Percentiles rank a stretch among this genome's conserved stretches.
These are phyloP conservation scores for Poterioochromonas sp. DNA, from an alignment of 352 stramenopile species.

Conservation along the genomic window DNA sequence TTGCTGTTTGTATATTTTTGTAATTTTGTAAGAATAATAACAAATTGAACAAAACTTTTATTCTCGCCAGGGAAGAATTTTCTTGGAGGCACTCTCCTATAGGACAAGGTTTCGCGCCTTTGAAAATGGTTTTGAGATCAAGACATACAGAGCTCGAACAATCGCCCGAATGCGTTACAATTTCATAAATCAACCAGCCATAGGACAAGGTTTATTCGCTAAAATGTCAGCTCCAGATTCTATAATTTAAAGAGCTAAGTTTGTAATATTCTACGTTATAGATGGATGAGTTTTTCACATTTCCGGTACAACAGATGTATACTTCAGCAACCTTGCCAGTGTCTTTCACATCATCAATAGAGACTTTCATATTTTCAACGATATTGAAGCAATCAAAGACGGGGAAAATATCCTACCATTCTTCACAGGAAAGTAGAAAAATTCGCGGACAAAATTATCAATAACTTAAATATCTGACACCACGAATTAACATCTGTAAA, in stretches of 20 bases:
- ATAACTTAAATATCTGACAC: conserved; percentile 90
- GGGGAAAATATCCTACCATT: conserved; percentile 91
- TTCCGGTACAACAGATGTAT: conserved; percentile 82
- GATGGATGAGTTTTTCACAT: conserved; percentile 78
- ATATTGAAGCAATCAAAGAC: conserved; percentile 98
- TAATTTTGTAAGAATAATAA: too few relatives aligned
- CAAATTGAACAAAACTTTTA: too few relatives aligned
- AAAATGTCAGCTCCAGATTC: conserved; percentile 83
- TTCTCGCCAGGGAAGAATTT: too few relatives aligned
- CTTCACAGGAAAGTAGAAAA: conserved; percentile 82
- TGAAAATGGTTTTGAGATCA: too few relatives aligned
- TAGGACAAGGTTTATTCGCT: conserved; percentile 93
- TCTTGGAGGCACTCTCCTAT: too few relatives aligned
- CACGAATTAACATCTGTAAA: conserved; percentile 93
- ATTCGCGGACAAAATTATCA: conserved; percentile 93
- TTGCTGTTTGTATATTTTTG: too few relatives aligned
- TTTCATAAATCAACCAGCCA: conserved; percentile 81
- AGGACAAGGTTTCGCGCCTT: too few relatives aligned
- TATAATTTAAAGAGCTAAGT: conserved; percentile 77
- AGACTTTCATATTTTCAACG: conserved; percentile 86
- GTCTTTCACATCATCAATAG: conserved; percentile 86
- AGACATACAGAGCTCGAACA: too few relatives aligned
- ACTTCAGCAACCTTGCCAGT: conserved; percentile 89
- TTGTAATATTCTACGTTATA: conserved; percentile 94
- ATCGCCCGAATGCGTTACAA: too few relatives aligned